Evolutionary conservation across 108 stramenopile species (phyloP).

Genomic region (Skeletonema costatum): DNA sequence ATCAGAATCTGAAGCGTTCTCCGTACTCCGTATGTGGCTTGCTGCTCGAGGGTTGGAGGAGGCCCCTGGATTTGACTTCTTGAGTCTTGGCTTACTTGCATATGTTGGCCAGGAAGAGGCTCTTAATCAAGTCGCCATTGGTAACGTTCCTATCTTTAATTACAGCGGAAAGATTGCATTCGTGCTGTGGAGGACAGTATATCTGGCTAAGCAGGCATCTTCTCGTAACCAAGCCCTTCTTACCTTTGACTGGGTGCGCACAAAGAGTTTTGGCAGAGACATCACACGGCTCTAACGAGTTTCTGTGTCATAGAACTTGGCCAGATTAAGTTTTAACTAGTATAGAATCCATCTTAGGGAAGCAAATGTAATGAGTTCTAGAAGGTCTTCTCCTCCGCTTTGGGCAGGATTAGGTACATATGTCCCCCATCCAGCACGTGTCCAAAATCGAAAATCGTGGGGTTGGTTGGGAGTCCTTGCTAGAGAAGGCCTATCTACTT

Average conservation of each 20-base stretch:
- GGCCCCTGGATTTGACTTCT: slow-evolving; percentile 12
- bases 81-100: slow-evolving; percentile 23
- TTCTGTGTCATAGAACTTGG: background rate
- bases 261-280: slow-evolving; percentile 76
- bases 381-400: too few relatives aligned
- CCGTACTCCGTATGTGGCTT: slow-evolving; percentile 18
- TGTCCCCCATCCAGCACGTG: too few relatives aligned
- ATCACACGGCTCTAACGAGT: slow-evolving; percentile 70
- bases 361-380: background rate
- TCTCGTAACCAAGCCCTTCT: slow-evolving; percentile 78
- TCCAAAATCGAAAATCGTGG: too few relatives aligned
- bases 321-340: background rate
- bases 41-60: slow-evolving; percentile 11
- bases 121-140: slow-evolving; percentile 26
- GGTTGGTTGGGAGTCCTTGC: too few relatives aligned
- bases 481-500: too few relatives aligned
- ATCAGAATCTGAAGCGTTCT: slow-evolving; percentile 1
- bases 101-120: slow-evolving; percentile 32
- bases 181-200: slow-evolving; percentile 75
- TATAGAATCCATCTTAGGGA: background rate
- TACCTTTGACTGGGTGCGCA: slow-evolving; percentile 81
- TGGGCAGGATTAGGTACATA: too few relatives aligned
- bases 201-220: slow-evolving; percentile 81
- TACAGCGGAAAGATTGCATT: slow-evolving; percentile 67
- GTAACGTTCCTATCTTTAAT: slow-evolving; percentile 47